phyloP scores from a whole-genome alignment of 148 eudicot genomes.

The Rhododendron ovatum region DNA sequence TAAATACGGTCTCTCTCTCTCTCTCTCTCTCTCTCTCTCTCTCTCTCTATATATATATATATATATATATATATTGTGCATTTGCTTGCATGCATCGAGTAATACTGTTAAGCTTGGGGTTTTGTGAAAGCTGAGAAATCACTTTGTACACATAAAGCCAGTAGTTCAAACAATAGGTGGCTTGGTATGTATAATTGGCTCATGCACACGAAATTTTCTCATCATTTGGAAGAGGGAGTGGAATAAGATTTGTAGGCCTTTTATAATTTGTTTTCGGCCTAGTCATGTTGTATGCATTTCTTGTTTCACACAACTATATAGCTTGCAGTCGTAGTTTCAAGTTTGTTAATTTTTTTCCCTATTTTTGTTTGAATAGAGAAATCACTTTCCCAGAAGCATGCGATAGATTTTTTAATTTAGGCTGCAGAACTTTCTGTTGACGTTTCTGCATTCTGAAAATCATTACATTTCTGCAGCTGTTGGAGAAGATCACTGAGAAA shows the following conservation, averaged over 20 bases:
- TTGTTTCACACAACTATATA: background rate
- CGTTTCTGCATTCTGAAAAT: background rate
- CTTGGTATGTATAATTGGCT: background rate
- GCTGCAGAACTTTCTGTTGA: background rate
- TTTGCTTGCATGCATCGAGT: background rate
- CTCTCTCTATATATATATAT: background rate
- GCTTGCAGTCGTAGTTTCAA: background rate
- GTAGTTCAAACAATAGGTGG: background rate
- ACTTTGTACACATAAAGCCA: background rate
- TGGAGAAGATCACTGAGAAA: slow-evolving; percentile 73
- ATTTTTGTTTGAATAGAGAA: background rate
- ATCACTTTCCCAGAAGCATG: background rate
- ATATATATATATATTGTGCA: background rate
- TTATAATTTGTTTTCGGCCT: background rate
- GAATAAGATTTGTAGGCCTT: background rate
- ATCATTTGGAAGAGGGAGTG: background rate
- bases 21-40: too few relatives aligned
- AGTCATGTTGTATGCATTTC: background rate
- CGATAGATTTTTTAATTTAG: background rate
- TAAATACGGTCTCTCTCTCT: slow-evolving; percentile 42
- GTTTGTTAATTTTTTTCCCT: background rate
- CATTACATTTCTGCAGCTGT: slow-evolving; percentile 47
- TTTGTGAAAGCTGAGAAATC: background rate
- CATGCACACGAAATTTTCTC: background rate
- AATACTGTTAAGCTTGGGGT: background rate